These are phyloP conservation scores for Paxillus involutus DNA, from an alignment of 768 basidiomycete genomes.

Conservation along the genomic window DNA sequence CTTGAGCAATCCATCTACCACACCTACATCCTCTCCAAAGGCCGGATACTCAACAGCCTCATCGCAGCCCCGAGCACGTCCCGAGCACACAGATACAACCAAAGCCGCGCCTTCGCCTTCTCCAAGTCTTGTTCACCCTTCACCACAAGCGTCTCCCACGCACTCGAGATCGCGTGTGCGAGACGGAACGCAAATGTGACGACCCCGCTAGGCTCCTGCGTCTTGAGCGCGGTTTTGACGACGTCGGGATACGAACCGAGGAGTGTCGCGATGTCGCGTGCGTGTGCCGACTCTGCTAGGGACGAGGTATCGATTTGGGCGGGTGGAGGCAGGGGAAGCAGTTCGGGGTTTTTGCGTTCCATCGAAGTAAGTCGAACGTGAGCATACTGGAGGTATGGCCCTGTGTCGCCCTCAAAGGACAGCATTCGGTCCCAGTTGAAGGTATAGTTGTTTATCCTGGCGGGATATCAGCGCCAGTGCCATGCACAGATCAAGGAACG, in stretches of 20 bases:
- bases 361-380: conserved; percentile 92
- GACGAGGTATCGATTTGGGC: conserved; percentile 65
- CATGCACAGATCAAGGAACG: not conserved
- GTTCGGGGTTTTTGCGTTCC: conserved; percentile 87
- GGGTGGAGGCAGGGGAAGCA: conserved; percentile 71
- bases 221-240: conserved; percentile 80
- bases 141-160: conserved; percentile 90
- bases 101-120: conserved; percentile 82
- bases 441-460: conserved; percentile 91
- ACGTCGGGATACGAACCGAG: conserved; percentile 91
- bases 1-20: no score
- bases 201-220: conserved; percentile 86
- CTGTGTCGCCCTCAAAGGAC: conserved; percentile 95
- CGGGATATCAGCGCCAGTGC: not conserved
- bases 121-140: conserved; percentile 76
- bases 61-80: conserved; percentile 89
- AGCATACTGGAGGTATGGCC: conserved; percentile 95
- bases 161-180: conserved; percentile 84
- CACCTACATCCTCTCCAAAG: conserved; percentile 86
- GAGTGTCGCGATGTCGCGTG: conserved; percentile 84
- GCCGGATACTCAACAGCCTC: conserved; percentile 84
- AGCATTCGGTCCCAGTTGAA: conserved; percentile 95
- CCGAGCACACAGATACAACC: conserved; percentile 84
- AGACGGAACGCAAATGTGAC: conserved; percentile 90
- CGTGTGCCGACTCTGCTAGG: conserved; percentile 68